Evolutionary conservation across 805 yeast genomes (phyloP), one percentile per base, ranked within the genome.

Genomic region (Saccharomycopsis javanensis): DNA sequence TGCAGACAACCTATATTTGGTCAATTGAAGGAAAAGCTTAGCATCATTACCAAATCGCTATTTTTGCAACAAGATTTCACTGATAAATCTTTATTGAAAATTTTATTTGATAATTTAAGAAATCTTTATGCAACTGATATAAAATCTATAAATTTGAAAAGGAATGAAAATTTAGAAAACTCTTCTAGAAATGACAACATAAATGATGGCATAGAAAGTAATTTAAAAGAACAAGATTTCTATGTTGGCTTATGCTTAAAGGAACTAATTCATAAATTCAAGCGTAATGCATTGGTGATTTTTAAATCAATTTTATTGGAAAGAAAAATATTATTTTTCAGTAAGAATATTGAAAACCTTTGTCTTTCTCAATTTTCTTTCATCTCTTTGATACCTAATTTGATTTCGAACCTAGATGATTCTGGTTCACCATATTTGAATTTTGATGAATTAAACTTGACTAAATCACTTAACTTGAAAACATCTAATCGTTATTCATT

Each of bases 11-110:
- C 99, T 1, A 81, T 94, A 1, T 89, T 88, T 66, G 85, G 87
- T 13, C 96, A 90, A 60, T 81, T 94, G 57, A 86, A 85, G 65
- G 97, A 94, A 64, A 94, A 94, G 68, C 72, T 94, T 61, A 85
- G 96, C 51, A 88, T 94, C 27, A 88, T 92, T 31, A 91, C 98
- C 0, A 81, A 84, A 59, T 86, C 90, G 1, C 92, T 83, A 69
- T 94, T 94, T 66, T 75, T 81, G 53, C 99, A 94, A 66, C 80
- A 78, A 51, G 82, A 86, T 66, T 88, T 94, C 64, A 75, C 76
- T 30, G 95, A 94, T 69, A 78, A 78, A 59, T 74, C 77, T 3
- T 77, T 92, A 27, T 77, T 92, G 37, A 82, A 81, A 54, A 79
- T 84, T 18, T 73, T 92, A 38, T 88, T 81, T 66, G 86, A 82